These are phyloP conservation scores for Sporothrix euskadiensis DNA, from an alignment of 2,329 filamentous ascomycete genomes.

Conservation along the genomic window DNA sequence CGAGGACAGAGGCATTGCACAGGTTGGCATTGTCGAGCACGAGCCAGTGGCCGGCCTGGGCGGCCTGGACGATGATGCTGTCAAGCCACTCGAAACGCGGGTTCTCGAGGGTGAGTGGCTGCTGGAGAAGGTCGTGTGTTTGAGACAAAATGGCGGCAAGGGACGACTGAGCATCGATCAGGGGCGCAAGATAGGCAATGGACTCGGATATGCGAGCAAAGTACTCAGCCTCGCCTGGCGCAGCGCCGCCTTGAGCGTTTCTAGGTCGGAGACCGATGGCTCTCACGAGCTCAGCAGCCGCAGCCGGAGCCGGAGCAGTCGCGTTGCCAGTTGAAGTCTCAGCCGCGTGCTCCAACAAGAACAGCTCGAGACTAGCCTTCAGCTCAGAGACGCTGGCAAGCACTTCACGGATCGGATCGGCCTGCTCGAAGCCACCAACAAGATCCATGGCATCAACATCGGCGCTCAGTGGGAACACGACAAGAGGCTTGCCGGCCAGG, in stretches of 20 bases:
- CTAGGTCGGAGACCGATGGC: slow-evolving; percentile 43
- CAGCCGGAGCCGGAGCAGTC: slow-evolving; percentile 45
- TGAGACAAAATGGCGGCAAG: slow-evolving; percentile 52
- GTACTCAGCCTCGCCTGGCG: slow-evolving; percentile 43
- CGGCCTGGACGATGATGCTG: slow-evolving; percentile 83
- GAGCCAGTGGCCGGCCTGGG: slow-evolving; percentile 86
- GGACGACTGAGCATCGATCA: slow-evolving; percentile 48
- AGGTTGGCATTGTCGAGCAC: slow-evolving; percentile 97
- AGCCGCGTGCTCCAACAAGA: slow-evolving; percentile 52
- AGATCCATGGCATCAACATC: slow-evolving; percentile 97
- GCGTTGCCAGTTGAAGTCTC: slow-evolving; percentile 32
- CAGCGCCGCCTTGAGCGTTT: slow-evolving; percentile 23
- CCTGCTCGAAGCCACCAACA: slow-evolving; percentile 94
- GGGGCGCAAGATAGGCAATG: slow-evolving; percentile 45
- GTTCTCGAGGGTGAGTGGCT: slow-evolving; percentile 61
- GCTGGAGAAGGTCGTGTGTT: slow-evolving; percentile 52
- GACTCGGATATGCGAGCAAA: slow-evolving; percentile 44
- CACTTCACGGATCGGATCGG: slow-evolving; percentile 74
- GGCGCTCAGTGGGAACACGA: slow-evolving; percentile 86
- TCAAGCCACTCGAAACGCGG: slow-evolving; percentile 96
- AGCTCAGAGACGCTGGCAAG: slow-evolving; percentile 56
- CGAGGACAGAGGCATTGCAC: slow-evolving; percentile 90
- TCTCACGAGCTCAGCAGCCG: slow-evolving; percentile 53
- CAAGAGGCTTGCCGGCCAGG: slow-evolving; percentile 70
- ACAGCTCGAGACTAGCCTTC: slow-evolving; percentile 47